Percentiles rank a stretch among this genome's conserved stretches.
These are phyloP conservation scores for Chaetomiaceae sp. DNA, from an alignment of 2,329 filamentous ascomycete species.

Conservation along the genomic window DNA sequence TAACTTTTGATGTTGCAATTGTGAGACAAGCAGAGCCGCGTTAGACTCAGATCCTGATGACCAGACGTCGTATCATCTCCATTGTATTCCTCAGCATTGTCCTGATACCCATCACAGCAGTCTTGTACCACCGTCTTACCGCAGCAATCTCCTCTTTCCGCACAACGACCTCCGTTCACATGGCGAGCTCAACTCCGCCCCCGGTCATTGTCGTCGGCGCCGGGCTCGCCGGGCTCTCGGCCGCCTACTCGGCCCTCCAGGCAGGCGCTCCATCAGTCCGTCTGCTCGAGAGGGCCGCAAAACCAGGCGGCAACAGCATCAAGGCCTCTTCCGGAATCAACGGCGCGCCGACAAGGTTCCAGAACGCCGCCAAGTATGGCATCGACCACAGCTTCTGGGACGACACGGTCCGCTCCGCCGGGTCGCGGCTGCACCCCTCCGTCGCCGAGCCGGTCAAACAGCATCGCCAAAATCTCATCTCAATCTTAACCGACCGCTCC, in stretches of 20 bases:
- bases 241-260: constrained; percentile 52
- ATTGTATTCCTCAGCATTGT: constrained; percentile 18
- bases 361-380: constrained; percentile 34
- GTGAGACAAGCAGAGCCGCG: too few relatives aligned
- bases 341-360: constrained; percentile 55
- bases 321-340: constrained; percentile 66
- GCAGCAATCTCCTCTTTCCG: background rate
- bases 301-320: constrained; percentile 61
- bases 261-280: constrained; percentile 46
- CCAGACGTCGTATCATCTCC: constrained; percentile 8
- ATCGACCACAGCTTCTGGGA: constrained; percentile 41
- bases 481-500: constrained; percentile 45
- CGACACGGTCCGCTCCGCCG: constrained; percentile 56
- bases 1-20: too few relatives aligned
- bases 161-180: constrained; percentile 1
- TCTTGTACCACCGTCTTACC: constrained; percentile 23
- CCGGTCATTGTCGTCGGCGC: constrained; percentile 59
- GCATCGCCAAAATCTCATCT: constrained; percentile 43
- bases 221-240: constrained; percentile 59
- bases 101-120: constrained; percentile 24
- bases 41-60: constrained; percentile 8
- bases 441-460: constrained; percentile 26
- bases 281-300: constrained; percentile 55
- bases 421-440: constrained; percentile 34
- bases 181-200: constrained; percentile 9